These are phyloP conservation scores for Esteya vermicola DNA, from an alignment of 2,329 filamentous ascomycete genomes.

Conservation along the genomic window DNA sequence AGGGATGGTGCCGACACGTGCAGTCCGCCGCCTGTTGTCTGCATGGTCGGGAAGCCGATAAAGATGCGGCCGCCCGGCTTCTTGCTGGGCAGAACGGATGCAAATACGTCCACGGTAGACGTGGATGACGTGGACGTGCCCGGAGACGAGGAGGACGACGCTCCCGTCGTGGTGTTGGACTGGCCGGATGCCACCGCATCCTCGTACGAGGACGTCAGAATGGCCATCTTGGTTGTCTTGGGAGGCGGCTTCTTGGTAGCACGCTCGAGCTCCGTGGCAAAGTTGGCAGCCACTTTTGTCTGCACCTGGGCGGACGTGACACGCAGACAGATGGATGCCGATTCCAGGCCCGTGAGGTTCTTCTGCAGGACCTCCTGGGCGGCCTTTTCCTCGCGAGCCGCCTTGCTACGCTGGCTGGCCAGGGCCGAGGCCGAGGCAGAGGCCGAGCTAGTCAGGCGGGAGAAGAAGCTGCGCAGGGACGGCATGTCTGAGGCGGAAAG, in stretches of 20 bases:
- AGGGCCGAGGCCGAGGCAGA: slow-evolving; percentile 25
- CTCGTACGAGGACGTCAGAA: slow-evolving; percentile 84
- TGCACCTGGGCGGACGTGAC: slow-evolving; percentile 73
- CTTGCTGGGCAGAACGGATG: slow-evolving; percentile 77
- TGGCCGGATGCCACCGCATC: slow-evolving; percentile 54
- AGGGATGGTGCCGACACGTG: slow-evolving; percentile 93
- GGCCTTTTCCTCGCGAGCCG: slow-evolving; percentile 46
- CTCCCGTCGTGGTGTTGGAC: neutral
- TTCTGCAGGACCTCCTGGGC: slow-evolving; percentile 50
- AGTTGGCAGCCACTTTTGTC: slow-evolving; percentile 57
- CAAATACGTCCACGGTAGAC: slow-evolving; percentile 65
- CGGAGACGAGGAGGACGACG: slow-evolving; percentile 10
- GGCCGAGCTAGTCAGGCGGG: slow-evolving; percentile 46
- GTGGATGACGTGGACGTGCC: slow-evolving; percentile 16
- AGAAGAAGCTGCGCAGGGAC: slow-evolving; percentile 68
- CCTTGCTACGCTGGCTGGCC: slow-evolving; percentile 34
- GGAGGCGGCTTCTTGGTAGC: slow-evolving; percentile 96
- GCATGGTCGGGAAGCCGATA: slow-evolving; percentile 93
- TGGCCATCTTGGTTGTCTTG: slow-evolving; percentile 70
- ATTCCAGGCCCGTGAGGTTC: slow-evolving; percentile 56
- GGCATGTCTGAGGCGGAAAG: slow-evolving; percentile 35
- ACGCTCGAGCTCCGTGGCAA: slow-evolving; percentile 77
- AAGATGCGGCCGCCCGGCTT: slow-evolving; percentile 75
- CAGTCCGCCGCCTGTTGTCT: slow-evolving; percentile 86
- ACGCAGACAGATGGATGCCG: slow-evolving; percentile 73